Base-by-base conservation (phyloP, 495 filamentous ascomycete genomes). In the Penicillium parvum region DNA sequence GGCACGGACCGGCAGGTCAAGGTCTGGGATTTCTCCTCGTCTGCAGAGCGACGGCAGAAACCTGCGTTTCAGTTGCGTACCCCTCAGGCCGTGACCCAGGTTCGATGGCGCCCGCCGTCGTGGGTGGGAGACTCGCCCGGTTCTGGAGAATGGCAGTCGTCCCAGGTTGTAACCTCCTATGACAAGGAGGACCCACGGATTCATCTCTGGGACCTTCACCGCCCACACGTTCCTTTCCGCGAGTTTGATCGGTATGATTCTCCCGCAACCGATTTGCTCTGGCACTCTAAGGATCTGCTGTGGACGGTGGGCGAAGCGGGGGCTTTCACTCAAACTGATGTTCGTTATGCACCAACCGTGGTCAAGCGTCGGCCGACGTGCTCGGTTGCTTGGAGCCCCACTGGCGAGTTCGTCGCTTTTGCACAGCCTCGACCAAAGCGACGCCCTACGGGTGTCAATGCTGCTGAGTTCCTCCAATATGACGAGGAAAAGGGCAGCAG, bases 191-290 rank as follows among this genome's bases (percentile, higher is more conserved):
- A 85, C 48, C 71, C 83, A 5, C 67, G 77, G 5, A 77, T 96
- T 23, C 88, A 96, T 50, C 68, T 96, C 5, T 98, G 92, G 92
- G 91, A 98, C 67, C 76, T 96, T 42, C 86, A 85, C 17, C 75
- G 91, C 17, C 88, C 90, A 2, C 79, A 83, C 46, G 78, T 98
- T 55, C 92, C 92, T 1, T 89, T 85, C 52, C 81, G 87, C 36
- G 90, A 94, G 59, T 81, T 96, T 43, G 81, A 86, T 53, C 73
- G 81, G 32, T 89, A 90, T 52, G 76, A 83, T 25, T 73, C 61
- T 21, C 72, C 83, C 15, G 83, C 89, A 7, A 81, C 79, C 28
- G 86, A 89, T 41, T 65, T 97, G 37, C 75, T 95, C 19, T 98
- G 94, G 94, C 88, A 84, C 57, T 85, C 88, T 29, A 83, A 90